Evolutionary conservation across 2,329 filamentous ascomycete species (phyloP).

Genomic region (Aspergillus viridinutans): DNA sequence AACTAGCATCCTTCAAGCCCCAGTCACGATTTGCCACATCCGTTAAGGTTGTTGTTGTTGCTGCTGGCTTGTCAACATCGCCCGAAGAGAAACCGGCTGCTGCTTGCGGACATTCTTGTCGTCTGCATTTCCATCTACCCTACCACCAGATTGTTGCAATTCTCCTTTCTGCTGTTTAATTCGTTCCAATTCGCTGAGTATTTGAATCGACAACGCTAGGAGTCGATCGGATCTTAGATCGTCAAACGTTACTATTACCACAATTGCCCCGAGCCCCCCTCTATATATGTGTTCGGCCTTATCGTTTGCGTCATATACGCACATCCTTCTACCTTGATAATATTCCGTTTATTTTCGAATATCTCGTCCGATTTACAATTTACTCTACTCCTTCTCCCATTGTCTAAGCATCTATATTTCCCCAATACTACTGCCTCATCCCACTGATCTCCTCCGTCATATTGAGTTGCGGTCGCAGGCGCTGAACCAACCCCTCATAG

Average conservation of each 20-base stretch:
- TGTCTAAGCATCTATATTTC: not conserved
- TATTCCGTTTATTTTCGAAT: not conserved
- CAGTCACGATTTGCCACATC: slow-evolving; percentile 11
- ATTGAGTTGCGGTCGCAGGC: not conserved
- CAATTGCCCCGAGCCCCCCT: not conserved
- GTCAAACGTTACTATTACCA: not conserved
- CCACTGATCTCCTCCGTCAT: not conserved
- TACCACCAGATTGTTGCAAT: not conserved
- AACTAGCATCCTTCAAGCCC: not conserved
- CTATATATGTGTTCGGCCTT: not conserved
- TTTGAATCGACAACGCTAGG: not conserved
- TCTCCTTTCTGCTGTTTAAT: not conserved
- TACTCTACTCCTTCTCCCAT: not conserved
- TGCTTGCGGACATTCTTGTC: not conserved
- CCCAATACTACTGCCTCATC: not conserved
- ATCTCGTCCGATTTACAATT: not conserved
- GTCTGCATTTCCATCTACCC: not conserved
- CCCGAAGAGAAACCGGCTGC: not conserved
- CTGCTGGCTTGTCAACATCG: not conserved
- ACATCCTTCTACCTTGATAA: not conserved
- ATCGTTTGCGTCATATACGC: slow-evolving; percentile 3
- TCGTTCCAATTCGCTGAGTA: not conserved
- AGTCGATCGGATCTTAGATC: not conserved
- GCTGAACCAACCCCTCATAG: not conserved
- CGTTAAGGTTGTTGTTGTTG: not conserved